Evolutionary conservation across 257 asterid genomes (phyloP).

Genomic region (Mentha longifolia): DNA sequence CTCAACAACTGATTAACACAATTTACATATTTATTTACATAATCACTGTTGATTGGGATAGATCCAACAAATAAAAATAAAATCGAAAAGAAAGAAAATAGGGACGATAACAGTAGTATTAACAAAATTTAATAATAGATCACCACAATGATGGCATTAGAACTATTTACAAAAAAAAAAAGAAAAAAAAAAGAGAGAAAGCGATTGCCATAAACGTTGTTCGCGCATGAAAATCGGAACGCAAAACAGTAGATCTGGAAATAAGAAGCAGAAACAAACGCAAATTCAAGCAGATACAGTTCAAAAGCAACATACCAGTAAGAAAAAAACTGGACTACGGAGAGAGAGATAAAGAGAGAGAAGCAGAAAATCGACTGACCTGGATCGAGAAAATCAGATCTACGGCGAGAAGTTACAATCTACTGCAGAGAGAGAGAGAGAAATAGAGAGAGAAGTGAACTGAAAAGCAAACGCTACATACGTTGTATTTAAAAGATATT

Average conservation of each 20-base stretch:
- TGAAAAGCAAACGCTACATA: constrained; percentile 18
- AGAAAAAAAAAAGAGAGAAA: neutral
- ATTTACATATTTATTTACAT: neutral
- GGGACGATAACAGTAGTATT: neutral
- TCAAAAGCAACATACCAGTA: neutral
- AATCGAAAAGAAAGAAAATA: neutral
- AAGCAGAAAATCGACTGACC: constrained; percentile 22
- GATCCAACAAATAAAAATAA: constrained; percentile 27
- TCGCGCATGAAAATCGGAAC: constrained; percentile 24
- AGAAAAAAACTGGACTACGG: neutral
- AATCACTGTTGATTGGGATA: neutral
- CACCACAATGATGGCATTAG: neutral
- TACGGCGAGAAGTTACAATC: constrained; percentile 32
- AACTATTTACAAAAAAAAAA: neutral
- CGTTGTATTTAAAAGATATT: constrained; percentile 29
- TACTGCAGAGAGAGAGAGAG: constrained; percentile 5
- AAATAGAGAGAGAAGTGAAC: constrained; percentile 18
- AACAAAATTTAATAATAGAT: constrained; percentile 1
- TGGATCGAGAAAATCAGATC: constrained; percentile 35
- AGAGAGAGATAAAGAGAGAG: neutral
- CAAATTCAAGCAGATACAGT: neutral
- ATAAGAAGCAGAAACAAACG: constrained; percentile 16
- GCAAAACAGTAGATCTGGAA: constrained; percentile 38
- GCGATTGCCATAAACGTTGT: neutral
- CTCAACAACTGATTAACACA: neutral